phyloP scores from a whole-genome alignment of 345 rosid species.

The Melastoma malabathricum region DNA sequence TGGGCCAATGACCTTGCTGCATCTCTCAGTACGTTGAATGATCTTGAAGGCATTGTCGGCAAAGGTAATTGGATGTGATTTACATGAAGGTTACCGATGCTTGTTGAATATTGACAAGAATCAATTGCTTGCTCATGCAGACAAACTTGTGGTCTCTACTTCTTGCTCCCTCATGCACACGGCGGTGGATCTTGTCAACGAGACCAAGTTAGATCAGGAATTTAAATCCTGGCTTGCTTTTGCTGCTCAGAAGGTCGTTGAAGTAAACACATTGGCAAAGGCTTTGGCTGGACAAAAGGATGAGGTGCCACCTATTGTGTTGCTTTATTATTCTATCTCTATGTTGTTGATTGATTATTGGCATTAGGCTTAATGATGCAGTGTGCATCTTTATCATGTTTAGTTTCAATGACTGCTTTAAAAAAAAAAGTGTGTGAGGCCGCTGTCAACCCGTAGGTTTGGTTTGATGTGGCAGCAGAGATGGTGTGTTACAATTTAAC shows the following conservation, averaged over 20 bases:
- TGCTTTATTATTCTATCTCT: too few relatives aligned
- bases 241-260: slow-evolving; percentile 92
- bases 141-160: slow-evolving; percentile 88
- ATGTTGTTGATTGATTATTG: too few relatives aligned
- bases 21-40: slow-evolving; percentile 43
- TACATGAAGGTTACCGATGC: neutral
- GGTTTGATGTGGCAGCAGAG: too few relatives aligned
- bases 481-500: too few relatives aligned
- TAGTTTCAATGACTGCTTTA: too few relatives aligned
- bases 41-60: slow-evolving; percentile 69
- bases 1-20: slow-evolving; percentile 96
- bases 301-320: slow-evolving; percentile 35
- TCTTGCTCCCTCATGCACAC: slow-evolving; percentile 97
- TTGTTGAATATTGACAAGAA: too few relatives aligned
- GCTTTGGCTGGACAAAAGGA: slow-evolving; percentile 76
- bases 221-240: slow-evolving; percentile 95
- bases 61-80: slow-evolving; percentile 36
- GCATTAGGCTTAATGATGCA: too few relatives aligned
- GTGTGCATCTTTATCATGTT: too few relatives aligned
- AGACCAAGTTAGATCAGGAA: slow-evolving; percentile 73
- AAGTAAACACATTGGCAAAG: slow-evolving; percentile 88
- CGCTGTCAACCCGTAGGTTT: too few relatives aligned
- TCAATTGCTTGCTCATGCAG: slow-evolving; percentile 24
- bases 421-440: neutral
- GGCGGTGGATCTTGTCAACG: slow-evolving; percentile 83